Base-by-base conservation (phyloP, 192 early-diverging fungal species). In the Coemansia sp. region DNA sequence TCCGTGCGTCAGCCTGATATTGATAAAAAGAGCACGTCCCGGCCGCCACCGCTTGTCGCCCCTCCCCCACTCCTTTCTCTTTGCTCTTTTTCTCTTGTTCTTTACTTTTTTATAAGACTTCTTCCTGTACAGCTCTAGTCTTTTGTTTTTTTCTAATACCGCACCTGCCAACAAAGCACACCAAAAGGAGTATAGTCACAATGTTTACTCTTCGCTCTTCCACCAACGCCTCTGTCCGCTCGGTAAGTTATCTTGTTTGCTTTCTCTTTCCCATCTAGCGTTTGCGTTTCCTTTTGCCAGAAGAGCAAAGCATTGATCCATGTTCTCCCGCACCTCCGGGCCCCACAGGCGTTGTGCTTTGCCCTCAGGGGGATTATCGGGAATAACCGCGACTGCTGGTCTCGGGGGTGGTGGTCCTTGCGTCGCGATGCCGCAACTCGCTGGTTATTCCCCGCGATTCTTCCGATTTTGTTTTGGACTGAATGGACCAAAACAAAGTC, bases 131-230 rank as follows among this genome's bases (percentile, higher is more conserved):
- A 57, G 55, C 55, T 31, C 55, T 20, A n/a, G 55, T 57, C 55
- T 57, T 33, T 26, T 34, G 31, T 57, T 57, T 57, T 57, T 16
- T 34, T n/a, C 7, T 57, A 26, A n/a, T 57, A 29, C 20, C 23
- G 9, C 48, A 8, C 23, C 8, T n/a, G 7, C 9, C 18, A 49
- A 7, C 7, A 25, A 7, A 7, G 16, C 55, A 30, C 28, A 8
- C 28, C 18, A 57, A 34, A 57, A 31, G 31, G 31, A 57, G 55
- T 30, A n/a, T 20, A 30, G 57, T 20, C 46, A 63, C 67, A 58
- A 81, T 81, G 79, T 81, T 81, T 64, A 71, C 70, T 75, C 73
- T 81, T 62, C 70, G 79, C 63, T 62, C 79, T 42, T 60, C 79
- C 52, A 67, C 59, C 64, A 69, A 59, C 64, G 70, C 69, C 53